Evolutionary conservation across 257 asterid genomes (phyloP), one percentile per base, ranked within the genome.

Genomic region (Solanum pinnatisectum): DNA sequence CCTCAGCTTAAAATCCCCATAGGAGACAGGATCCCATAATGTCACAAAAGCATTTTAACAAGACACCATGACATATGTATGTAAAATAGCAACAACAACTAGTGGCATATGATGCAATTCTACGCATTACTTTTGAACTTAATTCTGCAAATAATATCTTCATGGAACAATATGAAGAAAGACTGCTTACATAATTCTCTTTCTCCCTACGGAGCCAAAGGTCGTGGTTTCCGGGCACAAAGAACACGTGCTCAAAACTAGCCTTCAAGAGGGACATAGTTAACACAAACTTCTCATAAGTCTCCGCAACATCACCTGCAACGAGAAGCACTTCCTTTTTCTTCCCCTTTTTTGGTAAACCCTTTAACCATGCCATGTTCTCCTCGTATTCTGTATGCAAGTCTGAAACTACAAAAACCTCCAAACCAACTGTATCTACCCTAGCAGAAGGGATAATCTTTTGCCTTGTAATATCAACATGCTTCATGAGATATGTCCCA

Each of bases 271-370:
- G 46, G 71, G 98, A 94, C 98, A 95, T 94, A 33, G 98, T 92
- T 37, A 84, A 77, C 27, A 89, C 49, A 91, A 96, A 96, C 88
- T 93, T 94, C 18, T 87, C 89, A 88, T 36, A 74, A 23, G 98
- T 96, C 95, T 96, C 99, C 35, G 99, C 95, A 87, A 95, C 99
- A 88, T 96, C 99, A 79, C 98, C 98, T 39, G 99, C 98, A 81
- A 96, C 98, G 25, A 96, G 84, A 36, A 96, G 95, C 68, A 94
- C 94, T 79, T 93, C 95, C 59, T 91, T 86, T 52, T 40, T 87
- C 88, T 63, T 85, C 46, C 88, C 70, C 40, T 42, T 78, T 73
- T 63, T 14, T 22, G 95, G 83, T 25, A 96, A 90, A 1, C 93
- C 90, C 73, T 90, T 92, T 74, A 96, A 92, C 98, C 98, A 96